phyloP scores from a whole-genome alignment of 805 yeast species.

The Pachysolen tannophilus region DNA sequence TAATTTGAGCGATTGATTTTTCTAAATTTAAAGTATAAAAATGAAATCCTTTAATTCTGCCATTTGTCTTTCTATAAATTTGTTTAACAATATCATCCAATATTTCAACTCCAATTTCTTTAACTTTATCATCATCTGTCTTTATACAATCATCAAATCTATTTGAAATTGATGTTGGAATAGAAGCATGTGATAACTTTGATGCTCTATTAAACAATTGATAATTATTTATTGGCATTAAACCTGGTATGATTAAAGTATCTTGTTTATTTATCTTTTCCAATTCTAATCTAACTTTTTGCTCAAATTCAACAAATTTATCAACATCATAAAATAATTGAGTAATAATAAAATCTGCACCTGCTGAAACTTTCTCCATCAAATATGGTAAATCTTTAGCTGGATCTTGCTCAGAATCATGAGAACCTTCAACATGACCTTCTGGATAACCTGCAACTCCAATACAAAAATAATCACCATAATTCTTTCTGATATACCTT shows the following conservation, averaged over 20 bases:
- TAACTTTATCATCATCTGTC: constrained; percentile 74
- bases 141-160: constrained; percentile 49
- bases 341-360: constrained; percentile 90
- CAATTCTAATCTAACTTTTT: constrained; percentile 32
- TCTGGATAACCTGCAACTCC: constrained; percentile 99
- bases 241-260: constrained; percentile 71
- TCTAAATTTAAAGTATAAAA: constrained; percentile 91
- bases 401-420: constrained; percentile 55
- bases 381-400: constrained; percentile 68
- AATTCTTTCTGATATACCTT: constrained; percentile 56
- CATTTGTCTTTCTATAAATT: constrained; percentile 44
- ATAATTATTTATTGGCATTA: constrained; percentile 87
- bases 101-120: constrained; percentile 73
- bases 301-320: constrained; percentile 63
- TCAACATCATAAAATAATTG: constrained; percentile 98
- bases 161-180: constrained; percentile 50
- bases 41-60: constrained; percentile 74
- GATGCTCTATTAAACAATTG: constrained; percentile 80
- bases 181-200: constrained; percentile 79
- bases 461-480: constrained; percentile 80
- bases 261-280: constrained; percentile 28
- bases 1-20: constrained; percentile 81
- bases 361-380: constrained; percentile 82
- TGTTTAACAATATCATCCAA: constrained; percentile 54
- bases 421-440: constrained; percentile 89